Base-by-base conservation (phyloP, 2,329 filamentous ascomycete genomes). In the Fusarium succisae region DNA sequence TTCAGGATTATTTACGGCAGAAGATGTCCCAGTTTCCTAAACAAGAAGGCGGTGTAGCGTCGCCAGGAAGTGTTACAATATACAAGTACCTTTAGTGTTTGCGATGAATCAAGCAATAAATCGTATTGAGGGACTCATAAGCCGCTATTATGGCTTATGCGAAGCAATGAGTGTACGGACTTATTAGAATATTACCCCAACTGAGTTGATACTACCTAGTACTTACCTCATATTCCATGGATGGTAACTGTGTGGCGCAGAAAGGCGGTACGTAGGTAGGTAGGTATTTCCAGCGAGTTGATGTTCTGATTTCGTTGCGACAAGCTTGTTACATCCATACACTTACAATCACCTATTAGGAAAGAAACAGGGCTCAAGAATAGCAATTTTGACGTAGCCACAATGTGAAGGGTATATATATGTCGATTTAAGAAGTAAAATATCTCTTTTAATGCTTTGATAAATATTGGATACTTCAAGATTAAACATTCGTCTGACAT, bases 1-100 rank as follows among this genome's bases (percentile, higher is more conserved):
- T 72, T 41, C 48, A 55, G 53, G 44, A 72, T 61, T 71, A 72
- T 68, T 58, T 59, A 24, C 47, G 71, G 71, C 72, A 74, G 63
- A 74, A 74, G 53, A 32, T 37, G 47, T 44, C 59, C 32, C 20
- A 17, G 8, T 37, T 51, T 50, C 47, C 45, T n/a, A 26, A 26
- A 59, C 44, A 24, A 28, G 72, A 62, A 74, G 53, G 72, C 72
- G 72, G 72, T 74, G 59, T 56, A 35, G 17, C 15, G 10, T 37
- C 30, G 9, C 30, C 26, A n/a, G 24, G n/a, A 50, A 50, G 47
- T n/a, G 26, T 48, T 30, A 28, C 13, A 47, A 22, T 30, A n/a
- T 24, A 24, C 41, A 43, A 35, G 32, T 35, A 35, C 32, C 32
- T 17, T n/a, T 47, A 50, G 22, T n/a, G 8, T 24, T 32, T 30